These are phyloP conservation scores for Triangularia verruculosa DNA, from an alignment of 2,329 filamentous ascomycete genomes.

Conservation along the genomic window DNA sequence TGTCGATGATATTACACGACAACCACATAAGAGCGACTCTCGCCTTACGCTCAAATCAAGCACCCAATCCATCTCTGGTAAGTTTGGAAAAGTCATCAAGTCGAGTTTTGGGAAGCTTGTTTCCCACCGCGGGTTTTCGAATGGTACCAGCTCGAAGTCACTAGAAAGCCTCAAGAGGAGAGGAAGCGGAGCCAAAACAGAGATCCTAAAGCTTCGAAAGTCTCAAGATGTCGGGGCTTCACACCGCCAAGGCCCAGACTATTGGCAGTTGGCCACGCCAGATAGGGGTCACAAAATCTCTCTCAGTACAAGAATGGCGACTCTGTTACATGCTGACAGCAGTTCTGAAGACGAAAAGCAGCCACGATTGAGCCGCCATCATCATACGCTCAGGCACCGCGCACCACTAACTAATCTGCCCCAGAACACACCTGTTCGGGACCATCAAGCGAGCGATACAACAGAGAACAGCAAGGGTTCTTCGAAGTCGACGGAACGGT, in stretches of 20 bases:
- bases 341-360: neutral
- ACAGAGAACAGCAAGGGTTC: neutral
- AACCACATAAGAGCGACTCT: neutral
- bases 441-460: constrained; percentile 2
- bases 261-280: neutral
- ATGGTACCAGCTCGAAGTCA: constrained; percentile 7
- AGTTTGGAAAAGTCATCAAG: constrained; percentile 33
- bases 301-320: constrained; percentile 17
- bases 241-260: neutral
- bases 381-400: neutral
- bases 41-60: neutral
- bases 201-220: neutral
- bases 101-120: constrained; percentile 30
- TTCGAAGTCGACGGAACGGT: constrained; percentile 18
- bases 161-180: constrained; percentile 13
- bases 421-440: neutral
- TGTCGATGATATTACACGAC: neutral
- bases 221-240: neutral
- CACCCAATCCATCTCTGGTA: constrained; percentile 30
- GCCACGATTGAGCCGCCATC: neutral
- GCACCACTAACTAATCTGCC: neutral
- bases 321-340: constrained; percentile 14
- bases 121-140: constrained; percentile 13
- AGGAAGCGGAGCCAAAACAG: constrained; percentile 10
- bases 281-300: neutral